These are phyloP conservation scores for Kernera saxatilis DNA, from an alignment of 345 rosid species.

Conservation along the genomic window DNA sequence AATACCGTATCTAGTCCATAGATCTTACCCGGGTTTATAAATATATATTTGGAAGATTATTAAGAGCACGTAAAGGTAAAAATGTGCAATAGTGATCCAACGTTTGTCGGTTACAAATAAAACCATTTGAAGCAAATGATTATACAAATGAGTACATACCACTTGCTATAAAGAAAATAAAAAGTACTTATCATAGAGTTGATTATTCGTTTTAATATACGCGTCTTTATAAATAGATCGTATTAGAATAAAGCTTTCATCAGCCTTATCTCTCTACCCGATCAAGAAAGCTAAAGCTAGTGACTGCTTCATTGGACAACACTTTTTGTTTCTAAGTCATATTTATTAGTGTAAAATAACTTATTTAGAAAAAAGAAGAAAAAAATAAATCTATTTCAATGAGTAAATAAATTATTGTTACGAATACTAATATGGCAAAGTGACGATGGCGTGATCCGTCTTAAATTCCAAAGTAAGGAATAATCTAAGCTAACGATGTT, in stretches of 20 bases:
- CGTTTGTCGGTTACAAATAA: not conserved
- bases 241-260: slow-evolving; percentile 11
- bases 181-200: not conserved
- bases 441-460: slow-evolving; percentile 15
- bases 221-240: not conserved
- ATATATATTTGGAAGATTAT: not conserved
- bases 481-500: not conserved
- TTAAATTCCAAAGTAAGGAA: slow-evolving; percentile 13
- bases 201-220: not conserved
- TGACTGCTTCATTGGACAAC: slow-evolving; percentile 20
- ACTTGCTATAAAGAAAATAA: not conserved
- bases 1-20: not conserved
- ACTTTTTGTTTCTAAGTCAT: not conserved
- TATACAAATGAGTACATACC: not conserved
- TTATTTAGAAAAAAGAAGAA: not conserved
- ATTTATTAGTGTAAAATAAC: not conserved
- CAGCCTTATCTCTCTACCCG: slow-evolving; percentile 23
- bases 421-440: slow-evolving; percentile 10
- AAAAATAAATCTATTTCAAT: not conserved
- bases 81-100: not conserved
- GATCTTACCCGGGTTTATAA: not conserved
- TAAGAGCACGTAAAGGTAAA: not conserved
- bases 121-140: not conserved
- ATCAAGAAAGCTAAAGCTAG: slow-evolving; percentile 20
- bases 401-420: not conserved